These are phyloP conservation scores for Acanthamoeba triangularis DNA, from an alignment of 208 protist genomes.

Conservation along the genomic window DNA sequence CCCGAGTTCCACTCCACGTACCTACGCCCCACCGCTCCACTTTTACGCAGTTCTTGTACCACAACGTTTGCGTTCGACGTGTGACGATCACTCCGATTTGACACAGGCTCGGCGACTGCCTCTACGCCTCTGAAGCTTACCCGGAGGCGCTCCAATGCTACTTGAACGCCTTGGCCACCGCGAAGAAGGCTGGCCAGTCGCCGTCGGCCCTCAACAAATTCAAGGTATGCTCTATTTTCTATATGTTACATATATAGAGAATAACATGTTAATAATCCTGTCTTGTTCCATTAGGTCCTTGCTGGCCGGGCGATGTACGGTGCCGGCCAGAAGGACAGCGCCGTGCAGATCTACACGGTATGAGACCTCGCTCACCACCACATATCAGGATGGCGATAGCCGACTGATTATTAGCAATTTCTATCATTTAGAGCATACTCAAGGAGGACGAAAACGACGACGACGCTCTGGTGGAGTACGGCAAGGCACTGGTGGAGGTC, in stretches of 20 bases:
- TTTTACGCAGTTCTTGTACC: too few species aligned
- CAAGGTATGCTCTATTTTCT: too few species aligned
- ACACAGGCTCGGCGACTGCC: neutral
- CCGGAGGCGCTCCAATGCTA: neutral
- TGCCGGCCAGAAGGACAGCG: neutral
- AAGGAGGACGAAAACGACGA: constrained; percentile 18
- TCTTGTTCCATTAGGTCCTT: too few species aligned
- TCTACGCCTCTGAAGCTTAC: neutral
- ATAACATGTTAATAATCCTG: too few species aligned
- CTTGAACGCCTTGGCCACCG: neutral
- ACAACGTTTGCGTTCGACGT: too few species aligned
- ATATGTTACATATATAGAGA: too few species aligned
- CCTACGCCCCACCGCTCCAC: too few species aligned
- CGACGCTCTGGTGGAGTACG: constrained; percentile 13
- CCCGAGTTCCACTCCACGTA: neutral
- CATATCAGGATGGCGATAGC: too few species aligned
- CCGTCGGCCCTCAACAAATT: neutral
- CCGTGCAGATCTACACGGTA: neutral
- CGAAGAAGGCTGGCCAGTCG: neutral
- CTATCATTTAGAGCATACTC: neutral
- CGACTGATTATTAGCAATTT: too few species aligned
- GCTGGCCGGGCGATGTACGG: neutral
- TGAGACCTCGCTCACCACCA: neutral
- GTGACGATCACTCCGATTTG: neutral
- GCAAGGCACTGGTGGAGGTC: neutral